Conservation (phyloP, 2,329 filamentous ascomycete species). For the Cryphonectria parasitica region DNA sequence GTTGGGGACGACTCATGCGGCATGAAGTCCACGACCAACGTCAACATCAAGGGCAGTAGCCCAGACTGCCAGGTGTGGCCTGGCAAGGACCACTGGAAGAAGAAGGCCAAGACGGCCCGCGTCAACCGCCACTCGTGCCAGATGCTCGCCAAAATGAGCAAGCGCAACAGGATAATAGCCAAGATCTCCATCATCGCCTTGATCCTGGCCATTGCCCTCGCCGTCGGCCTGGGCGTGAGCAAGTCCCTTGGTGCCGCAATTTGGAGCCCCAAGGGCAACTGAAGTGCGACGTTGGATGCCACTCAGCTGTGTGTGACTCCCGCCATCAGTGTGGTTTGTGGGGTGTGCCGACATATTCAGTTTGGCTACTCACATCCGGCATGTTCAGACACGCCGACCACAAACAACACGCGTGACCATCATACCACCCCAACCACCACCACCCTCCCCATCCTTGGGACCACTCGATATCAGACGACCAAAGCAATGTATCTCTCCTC, state of each 20-base stretch:
- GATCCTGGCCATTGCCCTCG: slow-evolving; percentile 54
- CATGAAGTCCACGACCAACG: slow-evolving; percentile 42
- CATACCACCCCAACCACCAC: background rate
- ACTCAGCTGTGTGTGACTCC: background rate
- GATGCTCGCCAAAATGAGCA: slow-evolving; percentile 57
- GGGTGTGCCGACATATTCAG: background rate
- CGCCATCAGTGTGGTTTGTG: background rate
- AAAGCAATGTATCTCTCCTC: slow-evolving; percentile 22
- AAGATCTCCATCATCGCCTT: slow-evolving; percentile 54
- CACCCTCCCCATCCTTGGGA: background rate
- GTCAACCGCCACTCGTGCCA: slow-evolving; percentile 54
- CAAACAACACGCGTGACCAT: background rate
- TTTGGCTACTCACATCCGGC: background rate
- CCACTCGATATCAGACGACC: slow-evolving; percentile 11
- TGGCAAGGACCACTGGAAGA: slow-evolving; percentile 62
- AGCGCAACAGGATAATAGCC: slow-evolving; percentile 56
- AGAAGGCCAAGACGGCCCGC: slow-evolving; percentile 61
- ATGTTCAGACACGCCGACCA: background rate
- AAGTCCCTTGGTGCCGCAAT: slow-evolving; percentile 63
- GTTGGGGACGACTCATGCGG: slow-evolving; percentile 37
- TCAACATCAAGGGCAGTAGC: slow-evolving; percentile 45
- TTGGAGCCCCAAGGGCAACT: slow-evolving; percentile 49
- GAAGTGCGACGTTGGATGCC: slow-evolving; percentile 19
- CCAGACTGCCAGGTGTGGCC: slow-evolving; percentile 64
- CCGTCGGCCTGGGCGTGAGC: slow-evolving; percentile 64